Evolutionary conservation across 805 yeast species (phyloP), one percentile per base, ranked within the genome.

Genomic region (Metschnikowia matae): DNA sequence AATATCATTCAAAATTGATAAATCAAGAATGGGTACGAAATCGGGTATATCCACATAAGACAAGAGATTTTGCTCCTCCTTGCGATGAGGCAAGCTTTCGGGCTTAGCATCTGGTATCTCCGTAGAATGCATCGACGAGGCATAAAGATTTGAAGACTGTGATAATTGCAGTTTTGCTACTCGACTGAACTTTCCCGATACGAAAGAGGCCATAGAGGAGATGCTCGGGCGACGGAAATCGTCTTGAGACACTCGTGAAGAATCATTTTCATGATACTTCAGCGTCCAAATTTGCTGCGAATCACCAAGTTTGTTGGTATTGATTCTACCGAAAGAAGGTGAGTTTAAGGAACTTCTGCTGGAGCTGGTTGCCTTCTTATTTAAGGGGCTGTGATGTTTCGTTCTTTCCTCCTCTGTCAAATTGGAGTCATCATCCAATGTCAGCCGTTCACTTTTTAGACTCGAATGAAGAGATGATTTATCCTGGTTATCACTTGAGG

Each of bases 1-100:
- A 11, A 53, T 49, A 2, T 63, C 44, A 49, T 73, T 73, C 23
- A 70, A 54, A 4, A 60, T 33, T 2, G 50, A 42, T 20, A 48
- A 32, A 32, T 53, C 54, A 11, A 49, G 49, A 35, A 53, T 47
- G 14, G 52, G 48, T 18, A 31, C 44, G 31, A 50, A 50, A 35
- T 50, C 46, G 11, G 51, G 51, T 14, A 50, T 33, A 11, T 6
- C n/a, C n/a, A 13, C 3, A 11, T 21, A 14, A 32, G 37, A n/a
- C 31, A 32, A 21, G 6, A 34, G 4, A 42, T 23, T 37, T 20
- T 42, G 45, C 31, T 42, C 32, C 18, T 42, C 38, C 38, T 20
- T 15, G 38, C n/a, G 14, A 21, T 33, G 32, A n/a, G 38, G 7
- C 34, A 42, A 10, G 15, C 10, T 11, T 14, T 42, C 38, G 4